Base-by-base conservation (phyloP, 345 rosid genomes). In the Brassica nigra region DNA sequence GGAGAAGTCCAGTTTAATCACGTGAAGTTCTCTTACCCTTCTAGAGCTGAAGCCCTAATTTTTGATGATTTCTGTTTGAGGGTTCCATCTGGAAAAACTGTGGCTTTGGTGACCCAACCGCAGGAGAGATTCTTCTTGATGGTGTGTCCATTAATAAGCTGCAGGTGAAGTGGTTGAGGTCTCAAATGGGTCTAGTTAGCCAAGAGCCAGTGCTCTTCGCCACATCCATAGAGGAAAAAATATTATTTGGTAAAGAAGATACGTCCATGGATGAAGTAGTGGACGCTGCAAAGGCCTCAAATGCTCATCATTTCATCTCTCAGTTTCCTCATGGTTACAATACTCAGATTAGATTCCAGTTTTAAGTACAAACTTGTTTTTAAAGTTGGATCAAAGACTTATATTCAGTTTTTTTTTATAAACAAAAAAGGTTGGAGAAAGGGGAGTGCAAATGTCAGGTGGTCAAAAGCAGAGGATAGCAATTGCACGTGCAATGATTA, bases 1-100 rank as follows among this genome's bases (percentile, higher is more conserved):
- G 98, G 98, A 49, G 95, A 93, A 76, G 86, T 93, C 36, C 90
- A 93, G 54, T 90, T 93, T 20, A 76, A 91, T 14, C 92, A 93
- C 79, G 89, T 93, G 52, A 96, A 91, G 66, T 93, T 93, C 69
- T 82, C 86, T 0, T 93, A 93, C 83, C 97, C 98, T 10, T 89
- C 93, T 0, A 76, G 98, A 72, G 95, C 97, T 14, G 91, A 90
- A 76, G 84, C 89, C 3, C 70, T 81, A 0, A 89, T 93, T 71
- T 89, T 93, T 71, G 91, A 88, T 33, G 94, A 89, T 76, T 54
- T 93, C 10, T 89, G 69, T 84, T 80, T 93, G 47, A 86, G 90
- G 83, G 80, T 93, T 83, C 91, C 94, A 16, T 89, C 90, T 3
- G 92, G 98, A 15, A 91, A 89, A 75, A 91, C 92, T 79, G 94